phyloP scores from a whole-genome alignment of 139 green algal species.

The Yamagishiella unicocca region DNA sequence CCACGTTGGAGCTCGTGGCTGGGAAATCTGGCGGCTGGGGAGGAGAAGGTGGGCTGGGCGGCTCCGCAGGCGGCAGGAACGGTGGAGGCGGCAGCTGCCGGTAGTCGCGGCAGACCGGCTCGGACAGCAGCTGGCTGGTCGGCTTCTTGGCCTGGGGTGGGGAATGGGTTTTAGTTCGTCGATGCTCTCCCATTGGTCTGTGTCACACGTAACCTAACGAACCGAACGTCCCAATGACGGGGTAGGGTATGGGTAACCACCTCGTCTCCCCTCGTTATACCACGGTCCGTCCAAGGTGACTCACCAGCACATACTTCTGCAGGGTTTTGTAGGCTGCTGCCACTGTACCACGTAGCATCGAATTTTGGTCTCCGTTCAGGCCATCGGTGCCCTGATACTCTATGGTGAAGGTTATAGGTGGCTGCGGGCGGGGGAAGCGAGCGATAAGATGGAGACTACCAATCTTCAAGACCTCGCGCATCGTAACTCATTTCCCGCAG shows the following conservation, averaged over 20 bases:
- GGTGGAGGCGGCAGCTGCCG: background rate
- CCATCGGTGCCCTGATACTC: background rate
- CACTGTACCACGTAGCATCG: background rate
- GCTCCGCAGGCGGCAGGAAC: background rate
- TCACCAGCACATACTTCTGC: slow-evolving; percentile 10
- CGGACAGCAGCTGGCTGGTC: background rate
- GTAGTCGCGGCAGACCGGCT: slow-evolving; percentile 1
- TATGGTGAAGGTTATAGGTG: background rate
- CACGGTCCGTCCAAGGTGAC: background rate
- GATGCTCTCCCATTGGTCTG: background rate
- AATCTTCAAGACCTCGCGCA: background rate
- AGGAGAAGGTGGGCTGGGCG: background rate
- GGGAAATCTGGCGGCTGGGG: background rate
- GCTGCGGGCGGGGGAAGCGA: background rate
- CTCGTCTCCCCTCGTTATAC: background rate
- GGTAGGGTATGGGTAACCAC: background rate
- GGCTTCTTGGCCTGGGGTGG: background rate
- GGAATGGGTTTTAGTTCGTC: background rate
- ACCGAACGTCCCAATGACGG: too few species aligned
- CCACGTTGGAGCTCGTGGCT: background rate
- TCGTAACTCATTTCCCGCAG: too few species aligned
- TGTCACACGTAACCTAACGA: background rate
- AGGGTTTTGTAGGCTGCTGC: slow-evolving; percentile 2
- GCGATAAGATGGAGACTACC: background rate
- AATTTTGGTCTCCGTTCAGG: background rate